These are phyloP conservation scores for Platanthera guangdongensis DNA, from an alignment of 106 monocot species.

Conservation along the genomic window DNA sequence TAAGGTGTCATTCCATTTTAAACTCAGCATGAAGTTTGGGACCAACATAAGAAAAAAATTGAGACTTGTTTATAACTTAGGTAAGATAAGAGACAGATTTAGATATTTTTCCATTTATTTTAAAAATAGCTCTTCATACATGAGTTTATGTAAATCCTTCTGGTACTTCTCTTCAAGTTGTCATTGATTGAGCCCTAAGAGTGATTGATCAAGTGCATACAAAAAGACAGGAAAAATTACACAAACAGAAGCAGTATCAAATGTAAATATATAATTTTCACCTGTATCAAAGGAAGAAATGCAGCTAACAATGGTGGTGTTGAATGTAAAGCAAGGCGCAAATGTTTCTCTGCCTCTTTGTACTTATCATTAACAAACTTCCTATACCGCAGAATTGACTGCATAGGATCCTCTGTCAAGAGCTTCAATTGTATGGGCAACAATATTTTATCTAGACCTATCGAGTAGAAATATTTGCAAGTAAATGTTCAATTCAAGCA, in stretches of 20 bases:
- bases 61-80: no score
- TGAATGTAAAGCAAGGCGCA: constrained; percentile 58
- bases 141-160: no score
- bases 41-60: no score
- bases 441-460: constrained; percentile 45
- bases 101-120: no score
- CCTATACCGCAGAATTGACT: constrained; percentile 21
- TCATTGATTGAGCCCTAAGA: neutral
- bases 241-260: neutral
- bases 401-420: constrained; percentile 21
- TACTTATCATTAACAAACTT: constrained; percentile 36
- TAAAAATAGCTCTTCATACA: no score
- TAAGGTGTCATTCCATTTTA: no score
- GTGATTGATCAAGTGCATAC: neutral
- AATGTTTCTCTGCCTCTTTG: constrained; percentile 47
- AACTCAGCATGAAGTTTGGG: no score
- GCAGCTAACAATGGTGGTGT: constrained; percentile 49
- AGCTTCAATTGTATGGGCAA: constrained; percentile 40
- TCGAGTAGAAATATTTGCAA: neutral
- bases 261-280: constrained; percentile 8
- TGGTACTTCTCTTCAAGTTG: no score
- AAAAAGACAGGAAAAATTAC: neutral
- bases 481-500: neutral
- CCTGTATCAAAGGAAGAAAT: constrained; percentile 67
- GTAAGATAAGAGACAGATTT: no score